phyloP scores from a whole-genome alignment of 768 basidiomycete species.

The Boletus rex-veris region DNA sequence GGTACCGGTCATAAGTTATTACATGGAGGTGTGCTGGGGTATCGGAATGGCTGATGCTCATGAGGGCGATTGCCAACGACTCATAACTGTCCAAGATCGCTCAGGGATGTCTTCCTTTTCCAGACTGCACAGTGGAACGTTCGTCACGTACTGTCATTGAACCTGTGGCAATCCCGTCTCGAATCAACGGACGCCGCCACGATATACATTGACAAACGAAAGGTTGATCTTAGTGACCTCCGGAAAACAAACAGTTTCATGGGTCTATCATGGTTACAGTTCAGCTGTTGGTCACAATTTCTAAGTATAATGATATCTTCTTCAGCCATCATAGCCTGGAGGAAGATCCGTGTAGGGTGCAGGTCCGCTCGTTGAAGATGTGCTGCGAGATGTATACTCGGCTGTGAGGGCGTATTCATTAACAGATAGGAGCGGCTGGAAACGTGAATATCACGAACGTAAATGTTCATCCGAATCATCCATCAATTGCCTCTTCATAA shows the following conservation, averaged over 20 bases:
- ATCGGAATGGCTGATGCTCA: too few relatives aligned
- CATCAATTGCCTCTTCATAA: conserved; percentile 59
- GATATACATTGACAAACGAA: too few relatives aligned
- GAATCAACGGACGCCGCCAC: too few relatives aligned
- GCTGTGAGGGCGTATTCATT: conserved; percentile 14
- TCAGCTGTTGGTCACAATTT: background rate
- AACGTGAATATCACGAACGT: conserved; percentile 22
- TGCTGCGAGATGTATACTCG: conserved; percentile 27
- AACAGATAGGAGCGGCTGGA: background rate
- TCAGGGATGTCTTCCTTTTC: too few relatives aligned
- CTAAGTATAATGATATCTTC: background rate
- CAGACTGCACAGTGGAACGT: too few relatives aligned
- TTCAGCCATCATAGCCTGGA: conserved; percentile 29
- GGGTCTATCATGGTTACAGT: background rate
- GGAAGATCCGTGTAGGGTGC: conserved; percentile 26
- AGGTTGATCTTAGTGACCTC: too few relatives aligned
- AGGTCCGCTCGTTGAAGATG: conserved; percentile 15
- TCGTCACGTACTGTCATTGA: too few relatives aligned
- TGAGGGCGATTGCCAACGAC: too few relatives aligned
- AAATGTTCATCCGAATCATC: conserved; percentile 31
- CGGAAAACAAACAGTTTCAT: background rate
- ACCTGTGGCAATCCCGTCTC: too few relatives aligned
- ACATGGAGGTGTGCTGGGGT: too few relatives aligned
- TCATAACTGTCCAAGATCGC: too few relatives aligned
- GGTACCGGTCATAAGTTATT: too few relatives aligned